Percentiles rank a stretch among this genome's conserved stretches.
phyloP scores from a whole-genome alignment of 2,329 filamentous ascomycete genomes.

The Verticillium albo-atrum region DNA sequence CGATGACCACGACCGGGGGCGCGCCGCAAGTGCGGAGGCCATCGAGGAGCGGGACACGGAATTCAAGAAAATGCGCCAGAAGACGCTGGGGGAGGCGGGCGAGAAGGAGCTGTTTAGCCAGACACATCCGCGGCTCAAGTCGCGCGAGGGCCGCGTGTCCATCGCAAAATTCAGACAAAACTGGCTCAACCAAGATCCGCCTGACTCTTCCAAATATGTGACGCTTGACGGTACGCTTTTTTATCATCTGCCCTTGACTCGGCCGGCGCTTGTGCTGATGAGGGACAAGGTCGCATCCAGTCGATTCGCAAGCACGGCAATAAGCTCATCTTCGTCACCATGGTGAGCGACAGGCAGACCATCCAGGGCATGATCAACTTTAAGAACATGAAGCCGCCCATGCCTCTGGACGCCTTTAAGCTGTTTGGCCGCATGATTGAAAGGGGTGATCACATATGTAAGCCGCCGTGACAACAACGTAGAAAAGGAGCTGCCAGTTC shows the following conservation, averaged over 20 bases:
- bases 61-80: constrained; percentile 9
- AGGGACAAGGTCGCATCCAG: constrained; percentile 61
- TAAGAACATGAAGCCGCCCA: constrained; percentile 31
- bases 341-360: constrained; percentile 66
- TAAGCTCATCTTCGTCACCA: constrained; percentile 79
- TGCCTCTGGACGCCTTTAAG: constrained; percentile 44
- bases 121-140: constrained; percentile 11
- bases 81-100: constrained; percentile 3
- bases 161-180: constrained; percentile 9
- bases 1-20: not conserved
- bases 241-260: not conserved
- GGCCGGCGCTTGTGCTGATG: constrained; percentile 20
- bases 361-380: constrained; percentile 76
- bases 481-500: not conserved
- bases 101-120: constrained; percentile 6
- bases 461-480: constrained; percentile 24
- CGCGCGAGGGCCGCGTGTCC: constrained; percentile 6
- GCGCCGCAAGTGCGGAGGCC: not conserved
- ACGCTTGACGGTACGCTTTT: constrained; percentile 20
- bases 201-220: not conserved
- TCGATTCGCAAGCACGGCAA: constrained; percentile 67
- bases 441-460: constrained; percentile 81
- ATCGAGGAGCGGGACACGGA: constrained; percentile 3
- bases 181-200: not conserved
- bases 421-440: constrained; percentile 62